phyloP scores from a whole-genome alignment of 2,329 filamentous ascomycete genomes.

The Ambrosiella xylebori region DNA sequence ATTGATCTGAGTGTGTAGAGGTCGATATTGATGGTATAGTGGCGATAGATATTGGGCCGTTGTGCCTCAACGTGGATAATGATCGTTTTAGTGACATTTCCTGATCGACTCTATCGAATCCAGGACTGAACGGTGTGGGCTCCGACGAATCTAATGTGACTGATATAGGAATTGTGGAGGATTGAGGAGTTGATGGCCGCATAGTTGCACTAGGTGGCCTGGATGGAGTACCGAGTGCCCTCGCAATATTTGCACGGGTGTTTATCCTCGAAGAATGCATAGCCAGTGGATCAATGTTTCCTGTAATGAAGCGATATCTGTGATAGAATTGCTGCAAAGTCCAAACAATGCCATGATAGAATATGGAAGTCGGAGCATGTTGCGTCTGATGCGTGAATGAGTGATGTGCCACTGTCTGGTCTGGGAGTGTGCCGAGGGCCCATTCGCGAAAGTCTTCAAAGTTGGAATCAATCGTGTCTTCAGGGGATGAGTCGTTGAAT shows the following conservation, averaged over 20 bases:
- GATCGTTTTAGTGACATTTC: constrained; percentile 22
- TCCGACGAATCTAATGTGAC: background rate
- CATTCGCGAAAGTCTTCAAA: background rate
- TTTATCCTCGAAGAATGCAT: background rate
- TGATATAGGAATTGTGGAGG: background rate
- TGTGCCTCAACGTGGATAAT: constrained; percentile 35
- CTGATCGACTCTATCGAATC: background rate
- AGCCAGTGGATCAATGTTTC: background rate
- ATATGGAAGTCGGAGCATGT: background rate
- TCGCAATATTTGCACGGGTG: background rate
- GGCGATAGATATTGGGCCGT: background rate
- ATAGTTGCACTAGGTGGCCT: background rate
- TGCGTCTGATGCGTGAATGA: background rate
- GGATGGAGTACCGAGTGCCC: background rate
- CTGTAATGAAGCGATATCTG: background rate
- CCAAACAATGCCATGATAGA: background rate
- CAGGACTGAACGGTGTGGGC: background rate
- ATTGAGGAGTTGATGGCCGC: background rate
- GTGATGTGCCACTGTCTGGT: background rate
- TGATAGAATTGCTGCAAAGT: background rate
- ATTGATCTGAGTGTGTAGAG: background rate
- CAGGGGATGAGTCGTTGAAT: background rate
- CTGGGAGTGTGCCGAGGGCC: background rate
- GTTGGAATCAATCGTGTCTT: background rate
- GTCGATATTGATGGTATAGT: background rate